Evolutionary conservation across 2,329 filamentous ascomycete genomes (phyloP), one percentile per base, ranked within the genome.

Genomic region (Fusarium torulosum): DNA sequence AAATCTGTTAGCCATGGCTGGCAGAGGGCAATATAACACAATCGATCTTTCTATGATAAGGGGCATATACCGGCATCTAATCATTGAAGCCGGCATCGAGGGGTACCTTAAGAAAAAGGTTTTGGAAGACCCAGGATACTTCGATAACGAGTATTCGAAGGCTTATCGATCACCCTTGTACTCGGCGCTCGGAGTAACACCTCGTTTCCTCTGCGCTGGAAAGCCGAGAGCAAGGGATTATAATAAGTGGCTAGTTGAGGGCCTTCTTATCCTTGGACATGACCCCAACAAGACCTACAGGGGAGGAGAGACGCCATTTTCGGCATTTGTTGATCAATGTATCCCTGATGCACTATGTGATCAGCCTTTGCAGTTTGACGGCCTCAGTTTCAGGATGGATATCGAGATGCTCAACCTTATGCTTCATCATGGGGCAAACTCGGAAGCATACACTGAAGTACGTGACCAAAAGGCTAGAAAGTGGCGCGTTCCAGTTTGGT

Each of bases 401-500:
- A 35, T 11, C 17, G 44, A 49, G 15, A 27, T 45, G 21, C 58
- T 42, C 0, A 20, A 35, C n/a, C 33, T 40, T 14, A 15, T 58
- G 20, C 44, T 60, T 21, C 43, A 17, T 4, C 11, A 60, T 40
- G 40, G 44, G 19, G 44, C 57, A 10, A 31, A 49, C 7, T 23
- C n/a, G 43, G 46, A 13, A 19, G 33, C 40, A 7, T 14, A 27
- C 14, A 7, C 6, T 13, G 25, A 43, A 7, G 10, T 25, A 13
- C 7, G 13, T 1, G 20, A 35, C 19, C 7, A 19, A n/a, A 38
- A 58, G n/a, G 35, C 6, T 7, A 52, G 46, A n/a, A 21, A 11
- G 14, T 53, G 47, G 46, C 31, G 17, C 37, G 40, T 44, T 19
- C 57, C 53, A 15, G 13, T 44, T 43, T 60, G 57, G 57, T 41